These are phyloP conservation scores for Candida oleophila DNA, from an alignment of 805 yeast species.

Conservation along the genomic window DNA sequence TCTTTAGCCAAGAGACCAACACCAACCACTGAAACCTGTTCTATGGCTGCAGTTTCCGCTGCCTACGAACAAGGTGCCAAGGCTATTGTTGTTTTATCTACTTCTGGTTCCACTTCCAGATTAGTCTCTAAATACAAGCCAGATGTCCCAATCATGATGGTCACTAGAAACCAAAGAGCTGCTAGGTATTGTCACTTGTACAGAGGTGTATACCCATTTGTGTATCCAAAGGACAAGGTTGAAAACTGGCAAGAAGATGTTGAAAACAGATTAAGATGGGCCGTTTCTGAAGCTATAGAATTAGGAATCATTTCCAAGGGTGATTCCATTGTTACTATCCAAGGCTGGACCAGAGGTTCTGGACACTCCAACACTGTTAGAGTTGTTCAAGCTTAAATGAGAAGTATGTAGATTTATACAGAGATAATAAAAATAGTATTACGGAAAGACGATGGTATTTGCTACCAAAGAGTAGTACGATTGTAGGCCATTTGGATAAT, in stretches of 20 bases:
- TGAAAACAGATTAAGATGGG: slow-evolving; percentile 91
- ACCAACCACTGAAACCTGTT: slow-evolving; percentile 92
- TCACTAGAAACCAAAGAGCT: slow-evolving; percentile 89
- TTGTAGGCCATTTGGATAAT: too few relatives aligned
- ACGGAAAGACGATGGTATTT: too few relatives aligned
- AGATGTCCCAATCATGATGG: slow-evolving; percentile 94
- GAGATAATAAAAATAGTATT: neutral
- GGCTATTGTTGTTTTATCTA: slow-evolving; percentile 94
- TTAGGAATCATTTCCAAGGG: slow-evolving; percentile 85
- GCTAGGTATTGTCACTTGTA: slow-evolving; percentile 95
- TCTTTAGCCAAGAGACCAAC: slow-evolving; percentile 83
- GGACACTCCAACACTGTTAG: slow-evolving; percentile 99
- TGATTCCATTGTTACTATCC: slow-evolving; percentile 89
- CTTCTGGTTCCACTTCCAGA: slow-evolving; percentile 94
- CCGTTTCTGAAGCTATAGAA: slow-evolving; percentile 83
- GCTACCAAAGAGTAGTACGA: too few relatives aligned
- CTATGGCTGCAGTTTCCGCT: slow-evolving; percentile 95
- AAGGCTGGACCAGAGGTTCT: slow-evolving; percentile 98
- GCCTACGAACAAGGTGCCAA: slow-evolving; percentile 94
- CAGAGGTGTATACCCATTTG: slow-evolving; percentile 98
- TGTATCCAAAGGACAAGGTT: slow-evolving; percentile 62
- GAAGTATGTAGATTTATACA: neutral
- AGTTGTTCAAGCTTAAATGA: slow-evolving; percentile 67
- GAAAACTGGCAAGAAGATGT: slow-evolving; percentile 96
- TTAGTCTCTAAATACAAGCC: slow-evolving; percentile 97